Percentiles rank a stretch among this genome's conserved stretches.
Conservation (phyloP, 2,329 filamentous ascomycete species). For the Aspergillus aculeatus region DNA sequence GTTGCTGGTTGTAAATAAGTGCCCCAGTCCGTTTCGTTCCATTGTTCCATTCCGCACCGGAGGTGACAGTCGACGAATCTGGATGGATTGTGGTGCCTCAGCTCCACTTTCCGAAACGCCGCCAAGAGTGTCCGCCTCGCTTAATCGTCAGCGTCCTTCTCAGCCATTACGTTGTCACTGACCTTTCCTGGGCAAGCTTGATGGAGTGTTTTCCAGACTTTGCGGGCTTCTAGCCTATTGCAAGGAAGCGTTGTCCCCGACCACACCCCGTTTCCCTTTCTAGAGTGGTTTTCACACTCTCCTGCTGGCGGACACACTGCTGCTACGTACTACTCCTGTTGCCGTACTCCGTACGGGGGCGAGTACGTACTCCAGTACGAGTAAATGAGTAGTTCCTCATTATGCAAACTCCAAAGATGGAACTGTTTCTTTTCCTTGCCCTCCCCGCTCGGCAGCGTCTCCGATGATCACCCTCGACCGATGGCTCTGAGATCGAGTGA, state of each 20-base stretch:
- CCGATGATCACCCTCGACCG: neutral
- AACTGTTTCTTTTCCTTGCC: neutral
- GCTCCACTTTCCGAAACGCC: conserved; percentile 23
- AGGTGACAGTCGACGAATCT: neutral
- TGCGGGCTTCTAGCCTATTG: conserved; percentile 13
- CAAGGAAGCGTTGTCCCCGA: conserved; percentile 4
- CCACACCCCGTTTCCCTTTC: conserved; percentile 8
- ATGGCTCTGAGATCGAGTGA: neutral
- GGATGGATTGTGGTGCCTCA: conserved; percentile 3
- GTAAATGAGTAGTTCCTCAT: too few species aligned
- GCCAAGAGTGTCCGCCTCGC: conserved; percentile 26
- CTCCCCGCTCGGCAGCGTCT: neutral
- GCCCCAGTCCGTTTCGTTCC: neutral
- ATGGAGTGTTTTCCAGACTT: conserved; percentile 15
- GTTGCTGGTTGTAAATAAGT: too few species aligned
- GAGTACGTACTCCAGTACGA: too few species aligned
- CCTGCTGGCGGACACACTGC: neutral
- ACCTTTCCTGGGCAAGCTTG: conserved; percentile 6
- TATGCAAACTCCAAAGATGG: neutral
- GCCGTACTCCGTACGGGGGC: too few species aligned
- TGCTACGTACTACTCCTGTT: too few species aligned
- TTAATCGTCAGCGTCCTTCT: conserved; percentile 23
- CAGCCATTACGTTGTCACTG: conserved; percentile 24
- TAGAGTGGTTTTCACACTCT: neutral
- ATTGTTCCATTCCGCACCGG: too few species aligned